Percentiles rank a stretch among this genome's conserved stretches.
Evolutionary conservation across 2,329 filamentous ascomycete genomes (phyloP).

Genomic region (Fusarium multiceps): DNA sequence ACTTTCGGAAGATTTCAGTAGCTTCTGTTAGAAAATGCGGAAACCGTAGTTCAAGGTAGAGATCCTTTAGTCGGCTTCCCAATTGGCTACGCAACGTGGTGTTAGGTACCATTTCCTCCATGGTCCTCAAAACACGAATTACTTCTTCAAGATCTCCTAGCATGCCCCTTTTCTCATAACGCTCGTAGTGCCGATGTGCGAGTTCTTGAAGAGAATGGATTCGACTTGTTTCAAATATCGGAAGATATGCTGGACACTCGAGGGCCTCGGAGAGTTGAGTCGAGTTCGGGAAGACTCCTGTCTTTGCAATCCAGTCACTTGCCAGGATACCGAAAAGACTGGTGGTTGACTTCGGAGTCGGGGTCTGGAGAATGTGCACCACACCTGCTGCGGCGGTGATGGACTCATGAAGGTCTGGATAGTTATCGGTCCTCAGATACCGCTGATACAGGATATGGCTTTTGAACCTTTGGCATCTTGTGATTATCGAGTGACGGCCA

Average conservation of each 20-base stretch:
- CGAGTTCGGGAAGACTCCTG: background rate
- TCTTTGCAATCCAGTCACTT: background rate
- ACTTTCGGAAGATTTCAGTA: background rate
- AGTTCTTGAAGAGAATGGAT: background rate
- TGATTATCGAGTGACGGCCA: background rate
- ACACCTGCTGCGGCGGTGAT: background rate
- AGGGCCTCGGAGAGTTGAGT: background rate
- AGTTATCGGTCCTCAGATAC: background rate
- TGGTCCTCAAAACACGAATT: background rate
- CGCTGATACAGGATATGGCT: background rate
- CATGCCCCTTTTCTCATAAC: background rate
- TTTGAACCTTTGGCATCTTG: background rate
- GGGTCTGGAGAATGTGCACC: background rate
- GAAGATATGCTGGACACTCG: background rate
- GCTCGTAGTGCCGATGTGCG: background rate
- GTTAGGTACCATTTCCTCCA: background rate
- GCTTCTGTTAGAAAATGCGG: background rate
- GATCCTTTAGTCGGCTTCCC: background rate
- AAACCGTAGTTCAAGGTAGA: background rate
- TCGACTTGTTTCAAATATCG: background rate
- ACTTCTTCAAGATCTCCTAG: background rate
- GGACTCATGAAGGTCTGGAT: background rate
- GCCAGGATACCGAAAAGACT: background rate
- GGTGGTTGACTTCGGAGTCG: fast-evolving
- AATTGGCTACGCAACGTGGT: background rate